Evolutionary conservation across 768 basidiomycete species (phyloP).

Genomic region (Kwoniella sp.): DNA sequence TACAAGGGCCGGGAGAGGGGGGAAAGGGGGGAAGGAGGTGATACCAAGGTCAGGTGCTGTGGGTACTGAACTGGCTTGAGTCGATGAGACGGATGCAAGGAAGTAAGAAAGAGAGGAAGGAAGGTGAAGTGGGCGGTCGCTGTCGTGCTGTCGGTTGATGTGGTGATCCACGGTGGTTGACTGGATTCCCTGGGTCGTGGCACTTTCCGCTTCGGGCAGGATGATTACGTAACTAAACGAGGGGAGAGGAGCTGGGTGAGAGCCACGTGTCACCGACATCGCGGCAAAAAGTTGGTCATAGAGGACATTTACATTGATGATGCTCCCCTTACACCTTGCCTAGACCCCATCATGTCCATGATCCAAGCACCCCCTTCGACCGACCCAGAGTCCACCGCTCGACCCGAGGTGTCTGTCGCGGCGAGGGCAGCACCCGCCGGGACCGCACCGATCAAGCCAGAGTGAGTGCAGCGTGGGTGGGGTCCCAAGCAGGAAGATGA

Average conservation of each 20-base stretch:
- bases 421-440: conserved; percentile 21
- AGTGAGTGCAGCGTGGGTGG: conserved; percentile 28
- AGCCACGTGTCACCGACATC: too few species aligned
- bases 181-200: conserved; percentile 4
- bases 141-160: neutral
- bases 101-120: conserved; percentile 5
- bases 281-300: too few species aligned
- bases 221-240: too few species aligned
- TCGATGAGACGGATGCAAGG: conserved; percentile 6
- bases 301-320: too few species aligned
- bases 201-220: neutral
- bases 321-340: too few species aligned
- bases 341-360: conserved; percentile 1
- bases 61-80: too few species aligned
- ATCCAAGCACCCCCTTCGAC: conserved; percentile 4
- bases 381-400: conserved; percentile 18
- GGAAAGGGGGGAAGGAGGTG: conserved; percentile 8
- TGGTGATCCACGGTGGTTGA: conserved; percentile 2
- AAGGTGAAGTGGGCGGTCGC: neutral
- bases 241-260: too few species aligned
- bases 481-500: neutral
- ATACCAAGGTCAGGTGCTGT: too few species aligned
- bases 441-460: conserved; percentile 44
- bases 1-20: conserved; percentile 9
- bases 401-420: conserved; percentile 27